Percentiles rank a stretch among this genome's conserved stretches.
Conservation (phyloP, 176 grass and related monocot species). For the Chloris gayana region DNA sequence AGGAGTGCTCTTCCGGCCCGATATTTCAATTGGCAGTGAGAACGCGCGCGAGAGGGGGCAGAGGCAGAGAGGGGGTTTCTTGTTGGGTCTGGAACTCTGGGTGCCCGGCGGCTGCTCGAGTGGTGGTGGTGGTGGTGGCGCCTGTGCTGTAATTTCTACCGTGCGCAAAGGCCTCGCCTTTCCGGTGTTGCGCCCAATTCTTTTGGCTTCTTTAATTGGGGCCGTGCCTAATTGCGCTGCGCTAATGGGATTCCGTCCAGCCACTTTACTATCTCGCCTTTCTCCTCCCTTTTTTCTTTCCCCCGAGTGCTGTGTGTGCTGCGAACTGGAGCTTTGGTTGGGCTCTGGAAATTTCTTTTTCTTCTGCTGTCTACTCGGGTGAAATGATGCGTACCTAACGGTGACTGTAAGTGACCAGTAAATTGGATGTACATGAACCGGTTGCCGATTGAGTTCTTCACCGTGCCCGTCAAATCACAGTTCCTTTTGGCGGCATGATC, state of each 20-base stretch:
- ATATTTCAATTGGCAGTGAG: constrained; percentile 34
- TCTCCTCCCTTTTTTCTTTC: not conserved
- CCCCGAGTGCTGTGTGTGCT: constrained; percentile 3
- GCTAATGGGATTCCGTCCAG: constrained; percentile 48
- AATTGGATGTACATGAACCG: not conserved
- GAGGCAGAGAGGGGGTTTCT: constrained; percentile 21
- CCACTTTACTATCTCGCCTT: constrained; percentile 15
- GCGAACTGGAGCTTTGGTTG: not conserved
- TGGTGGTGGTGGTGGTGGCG: not conserved
- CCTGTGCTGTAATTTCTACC: constrained; percentile 50
- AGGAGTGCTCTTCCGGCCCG: not conserved
- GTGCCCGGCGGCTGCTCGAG: constrained; percentile 27
- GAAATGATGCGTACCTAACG: constrained; percentile 25
- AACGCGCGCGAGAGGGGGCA: not conserved
- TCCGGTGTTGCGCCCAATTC: constrained; percentile 37
- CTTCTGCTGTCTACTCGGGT: not conserved
- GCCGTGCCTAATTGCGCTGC: constrained; percentile 20
- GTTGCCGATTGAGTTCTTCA: not conserved
- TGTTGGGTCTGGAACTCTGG: constrained; percentile 29
- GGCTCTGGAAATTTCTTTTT: constrained; percentile 8
- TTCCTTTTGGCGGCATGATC: not conserved
- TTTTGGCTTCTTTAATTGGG: constrained; percentile 47
- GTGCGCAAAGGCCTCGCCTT: constrained; percentile 39
- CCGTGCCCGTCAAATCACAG: not conserved
- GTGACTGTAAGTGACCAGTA: not conserved